Base-by-base conservation (phyloP, 2,329 filamentous ascomycete genomes). In the Epichloe sp. region DNA sequence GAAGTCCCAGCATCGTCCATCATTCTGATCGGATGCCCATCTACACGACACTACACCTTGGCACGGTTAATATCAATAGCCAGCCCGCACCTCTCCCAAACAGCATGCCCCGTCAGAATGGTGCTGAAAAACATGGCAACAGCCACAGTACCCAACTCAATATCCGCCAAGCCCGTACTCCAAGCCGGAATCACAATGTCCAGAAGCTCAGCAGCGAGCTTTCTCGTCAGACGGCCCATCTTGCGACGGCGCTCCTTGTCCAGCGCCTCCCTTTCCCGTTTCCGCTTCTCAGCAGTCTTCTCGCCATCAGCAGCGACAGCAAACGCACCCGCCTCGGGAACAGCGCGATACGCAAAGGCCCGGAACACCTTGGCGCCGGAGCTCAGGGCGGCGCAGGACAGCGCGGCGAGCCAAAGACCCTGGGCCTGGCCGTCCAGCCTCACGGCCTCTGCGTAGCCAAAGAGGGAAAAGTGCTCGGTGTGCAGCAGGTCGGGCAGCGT, bases 371-470 rank as follows among this genome's bases (percentile, higher is more conserved):
- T 65, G 53, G 78, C 56, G 35, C 71, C 34, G 2, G 70, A 67
- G 23, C 70, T 59, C 3, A 75, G 42, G 0, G 78, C 65, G 1
- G 75, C 78, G 52, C 76, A 74, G 11, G 67, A 67, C 21, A 88
- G 67, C 0, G 76, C 75, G 40, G 81, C 77, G 55, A 87, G 77
- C 85, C 85, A 89, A 64, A 85, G 82, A 49, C 79, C 75, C 65
- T 85, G 79, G 0, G 77, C 78, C 65, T 88, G 81, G 21, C 75
- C 54, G 44, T 78, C 71, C 4, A 85, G 58, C 26, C 55, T 58
- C n/a, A 58, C 57, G 15, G 74, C 73, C 63, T 69, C 60, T 38
- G 71, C 73, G 1, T 74, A 58, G 0, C 73, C 75, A 68, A 83
- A 81, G 12, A 78, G 63, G 45, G 75, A 68, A 55, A 80, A 55